Conservation (phyloP, 225 moss, liverwort and hornwort genomes). For the Thuidium tamariscinum region DNA sequence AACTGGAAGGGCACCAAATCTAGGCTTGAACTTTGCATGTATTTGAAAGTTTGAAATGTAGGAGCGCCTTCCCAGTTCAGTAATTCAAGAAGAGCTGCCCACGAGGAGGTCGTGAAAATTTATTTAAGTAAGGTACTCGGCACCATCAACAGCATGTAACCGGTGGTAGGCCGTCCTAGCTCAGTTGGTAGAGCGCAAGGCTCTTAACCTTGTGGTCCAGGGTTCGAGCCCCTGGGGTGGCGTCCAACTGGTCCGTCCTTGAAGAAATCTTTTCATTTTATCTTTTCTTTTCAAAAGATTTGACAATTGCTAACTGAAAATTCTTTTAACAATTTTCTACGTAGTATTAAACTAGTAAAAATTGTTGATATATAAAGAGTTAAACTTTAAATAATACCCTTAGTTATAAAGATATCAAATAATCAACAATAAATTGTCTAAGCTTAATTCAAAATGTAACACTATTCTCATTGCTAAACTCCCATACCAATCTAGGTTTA, state of each 20-base stretch:
- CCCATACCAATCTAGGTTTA: no score
- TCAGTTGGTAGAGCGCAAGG: constrained; percentile 7
- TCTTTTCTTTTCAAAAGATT: no score
- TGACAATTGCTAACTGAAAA: no score
- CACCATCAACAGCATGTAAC: no score
- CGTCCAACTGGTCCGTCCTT: no score
- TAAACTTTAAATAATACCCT: no score
- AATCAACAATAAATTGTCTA: background rate
- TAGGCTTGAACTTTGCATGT: background rate
- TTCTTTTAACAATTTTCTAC: no score
- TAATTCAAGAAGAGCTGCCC: background rate
- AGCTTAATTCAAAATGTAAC: background rate
- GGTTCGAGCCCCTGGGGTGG: constrained; percentile 12
- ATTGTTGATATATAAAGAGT: no score
- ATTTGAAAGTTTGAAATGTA: background rate
- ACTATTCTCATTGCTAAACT: background rate
- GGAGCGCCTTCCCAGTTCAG: background rate
- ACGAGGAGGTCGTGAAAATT: background rate
- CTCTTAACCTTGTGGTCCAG: constrained; percentile 11
- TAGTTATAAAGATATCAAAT: background rate
- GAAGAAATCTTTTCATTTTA: no score
- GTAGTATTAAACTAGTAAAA: no score
- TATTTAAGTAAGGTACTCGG: no score
- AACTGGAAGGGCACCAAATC: background rate
- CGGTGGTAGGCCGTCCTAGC: background rate